A percentile compares a stretch with the other conserved stretches of the same genome.
Evolutionary conservation across 148 eudicot species (phyloP).

Genomic region (Cornus suecica): DNA sequence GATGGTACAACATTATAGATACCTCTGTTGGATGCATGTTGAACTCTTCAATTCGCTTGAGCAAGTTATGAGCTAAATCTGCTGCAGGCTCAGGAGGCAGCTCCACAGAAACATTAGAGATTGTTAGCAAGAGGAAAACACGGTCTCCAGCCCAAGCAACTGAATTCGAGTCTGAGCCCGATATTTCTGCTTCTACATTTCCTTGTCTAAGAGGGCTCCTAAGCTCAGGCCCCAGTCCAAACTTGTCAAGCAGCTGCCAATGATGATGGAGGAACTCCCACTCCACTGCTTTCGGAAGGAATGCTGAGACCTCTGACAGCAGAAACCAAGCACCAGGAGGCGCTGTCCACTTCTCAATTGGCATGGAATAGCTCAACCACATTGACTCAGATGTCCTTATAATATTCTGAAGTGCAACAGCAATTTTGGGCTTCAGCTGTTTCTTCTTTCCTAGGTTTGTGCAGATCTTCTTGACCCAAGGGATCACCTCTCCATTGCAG

Average conservation of each 20-base stretch:
- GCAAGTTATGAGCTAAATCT: constrained; percentile 80
- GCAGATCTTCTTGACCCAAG: constrained; percentile 93
- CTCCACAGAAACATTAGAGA: constrained; percentile 82
- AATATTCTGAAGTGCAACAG: constrained; percentile 70
- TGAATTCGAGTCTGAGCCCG: constrained; percentile 47
- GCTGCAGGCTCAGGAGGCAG: constrained; percentile 95
- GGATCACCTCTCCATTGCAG: constrained; percentile 76
- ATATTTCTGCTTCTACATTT: constrained; percentile 28
- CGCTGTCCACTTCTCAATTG: constrained; percentile 94
- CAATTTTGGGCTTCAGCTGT: constrained; percentile 59
- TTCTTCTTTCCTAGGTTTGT: constrained; percentile 80
- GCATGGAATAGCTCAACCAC: constrained; percentile 64
- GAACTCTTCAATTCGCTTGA: constrained; percentile 76
- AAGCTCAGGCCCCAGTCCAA: constrained; percentile 25
- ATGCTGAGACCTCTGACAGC: constrained; percentile 77
- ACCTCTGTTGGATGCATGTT: constrained; percentile 96
- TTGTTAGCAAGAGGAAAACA: constrained; percentile 81
- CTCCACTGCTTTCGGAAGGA: constrained; percentile 65
- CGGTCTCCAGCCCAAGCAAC: constrained; percentile 86
- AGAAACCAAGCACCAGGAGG: constrained; percentile 96
- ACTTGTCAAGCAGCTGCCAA: constrained; percentile 88
- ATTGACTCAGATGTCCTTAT: constrained; percentile 65
- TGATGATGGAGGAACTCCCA: constrained; percentile 95
- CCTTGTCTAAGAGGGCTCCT: constrained; percentile 29
- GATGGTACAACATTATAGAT: not conserved